phyloP scores from a whole-genome alignment of 306 rosid species.

The Lablab purpureus region DNA sequence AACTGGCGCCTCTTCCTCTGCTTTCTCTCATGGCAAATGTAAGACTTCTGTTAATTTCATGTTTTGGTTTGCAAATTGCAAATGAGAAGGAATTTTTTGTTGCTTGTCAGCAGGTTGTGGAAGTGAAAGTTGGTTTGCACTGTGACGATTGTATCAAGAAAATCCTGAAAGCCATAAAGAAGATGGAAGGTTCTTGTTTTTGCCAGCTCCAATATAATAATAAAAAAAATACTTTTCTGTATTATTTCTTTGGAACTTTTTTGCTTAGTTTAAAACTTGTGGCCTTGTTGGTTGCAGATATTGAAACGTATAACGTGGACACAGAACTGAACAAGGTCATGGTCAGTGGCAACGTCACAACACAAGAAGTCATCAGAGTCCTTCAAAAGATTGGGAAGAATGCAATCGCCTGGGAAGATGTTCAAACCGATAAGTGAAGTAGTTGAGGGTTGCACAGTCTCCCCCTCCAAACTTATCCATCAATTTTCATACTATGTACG shows the following conservation, averaged over 20 bases:
- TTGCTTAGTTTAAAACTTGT: not conserved
- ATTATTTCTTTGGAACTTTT: not conserved
- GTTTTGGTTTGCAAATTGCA: not conserved
- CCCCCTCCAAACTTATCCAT: not conserved
- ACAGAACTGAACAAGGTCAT: conserved; percentile 73
- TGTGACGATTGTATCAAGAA: conserved; percentile 93
- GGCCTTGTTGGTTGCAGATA: conserved; percentile 53
- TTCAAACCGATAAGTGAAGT: conserved; percentile 27
- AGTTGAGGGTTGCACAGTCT: not conserved
- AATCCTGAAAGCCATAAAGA: conserved; percentile 86
- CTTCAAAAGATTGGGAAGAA: conserved; percentile 81
- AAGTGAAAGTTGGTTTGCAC: conserved; percentile 85
- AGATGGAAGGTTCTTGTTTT: conserved; percentile 66
- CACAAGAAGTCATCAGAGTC: conserved; percentile 72
- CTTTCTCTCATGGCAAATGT: conserved; percentile 61
- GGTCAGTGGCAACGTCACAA: conserved; percentile 78
- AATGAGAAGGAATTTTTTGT: not conserved
- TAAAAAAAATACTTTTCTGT: not conserved
- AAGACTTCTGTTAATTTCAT: conserved; percentile 35
- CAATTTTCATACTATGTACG: not conserved
- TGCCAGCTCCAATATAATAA: not conserved
- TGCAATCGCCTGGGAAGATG: conserved; percentile 66
- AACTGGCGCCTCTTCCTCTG: not conserved
- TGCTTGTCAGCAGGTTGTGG: conserved; percentile 70
- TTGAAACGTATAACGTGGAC: conserved; percentile 83